Evolutionary conservation across 1,139 yeast species (phyloP).

Genomic region (Yamadazyma dendronema): DNA sequence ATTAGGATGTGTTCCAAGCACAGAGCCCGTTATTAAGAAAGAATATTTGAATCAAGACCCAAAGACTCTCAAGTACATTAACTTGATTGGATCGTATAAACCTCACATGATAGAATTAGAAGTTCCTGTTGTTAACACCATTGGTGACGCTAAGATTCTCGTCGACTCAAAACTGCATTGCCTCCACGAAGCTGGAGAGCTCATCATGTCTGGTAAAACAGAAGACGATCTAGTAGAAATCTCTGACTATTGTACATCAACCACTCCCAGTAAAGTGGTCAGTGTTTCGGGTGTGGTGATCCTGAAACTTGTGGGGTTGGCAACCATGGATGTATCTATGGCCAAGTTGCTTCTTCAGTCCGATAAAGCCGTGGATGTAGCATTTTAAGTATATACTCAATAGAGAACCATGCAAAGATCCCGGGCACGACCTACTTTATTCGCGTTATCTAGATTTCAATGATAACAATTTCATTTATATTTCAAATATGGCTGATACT

Average conservation of each 20-base stretch:
- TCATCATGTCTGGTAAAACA: slow-evolving; percentile 43
- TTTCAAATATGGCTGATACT: background rate
- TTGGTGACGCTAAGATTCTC: slow-evolving; percentile 36
- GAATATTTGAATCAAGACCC: slow-evolving; percentile 32
- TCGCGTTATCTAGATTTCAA: too few species aligned
- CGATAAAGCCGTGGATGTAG: background rate
- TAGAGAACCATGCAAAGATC: too few species aligned
- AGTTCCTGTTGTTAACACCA: slow-evolving; percentile 34
- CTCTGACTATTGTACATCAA: slow-evolving; percentile 28
- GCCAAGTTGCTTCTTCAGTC: slow-evolving; percentile 27
- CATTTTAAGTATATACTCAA: background rate
- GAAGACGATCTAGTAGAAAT: slow-evolving; percentile 43
- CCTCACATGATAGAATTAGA: slow-evolving; percentile 70
- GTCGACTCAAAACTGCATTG: slow-evolving; percentile 63
- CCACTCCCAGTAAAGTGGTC: slow-evolving; percentile 5
- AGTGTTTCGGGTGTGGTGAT: slow-evolving; percentile 32
- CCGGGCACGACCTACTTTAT: too few species aligned
- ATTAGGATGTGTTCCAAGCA: slow-evolving; percentile 61
- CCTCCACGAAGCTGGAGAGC: slow-evolving; percentile 63
- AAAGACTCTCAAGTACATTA: slow-evolving; percentile 40
- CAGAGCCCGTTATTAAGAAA: slow-evolving; percentile 42
- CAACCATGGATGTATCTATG: slow-evolving; percentile 59
- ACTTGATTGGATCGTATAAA: slow-evolving; percentile 67
- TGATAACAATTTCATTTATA: too few species aligned
- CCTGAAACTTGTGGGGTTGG: slow-evolving; percentile 57